Base-by-base conservation (phyloP, 1,139 yeast species). In the Protomyces arabidopsidicola region DNA sequence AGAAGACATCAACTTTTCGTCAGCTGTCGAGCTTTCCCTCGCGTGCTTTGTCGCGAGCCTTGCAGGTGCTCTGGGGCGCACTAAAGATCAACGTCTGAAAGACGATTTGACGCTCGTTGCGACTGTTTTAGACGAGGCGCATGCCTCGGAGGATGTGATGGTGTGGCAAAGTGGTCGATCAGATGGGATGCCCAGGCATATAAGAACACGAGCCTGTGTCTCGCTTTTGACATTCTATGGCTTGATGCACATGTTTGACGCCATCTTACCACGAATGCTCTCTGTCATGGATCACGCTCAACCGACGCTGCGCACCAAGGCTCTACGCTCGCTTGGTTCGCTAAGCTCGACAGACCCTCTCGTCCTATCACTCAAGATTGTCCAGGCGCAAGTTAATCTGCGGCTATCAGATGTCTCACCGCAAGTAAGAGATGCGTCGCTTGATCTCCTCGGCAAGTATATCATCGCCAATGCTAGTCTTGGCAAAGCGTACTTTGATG, bases 341-440 rank as follows among this genome's bases (percentile, higher is more conserved):
- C 69, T 84, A 35, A 78, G 86, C 6, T 78, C 79, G n/a, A 77
- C 77, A 38, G 86, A 86, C 62, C 79, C 84, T 0, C 69, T 75
- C 0, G 73, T 88, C 39, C 73, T 88, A 52, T 72, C 78, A 1
- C 75, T 81, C 1, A 79, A 83, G 0, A 75, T 76, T 27, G 80
- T 88, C 3, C 84, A 81, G 67, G 76, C 75, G 8, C 78, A 87
- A 0, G 76, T 89, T 3, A 77, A 84, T 0, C 76, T 74, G 9
- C 75, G 85, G 59, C 74, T 89, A 45, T 74, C 72, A 4, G 93
- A 88, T 68, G 71, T 78, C 0, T 87, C 91, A 0, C 83, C 95
- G 0, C 80, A 85, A 63, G 93, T 89, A 0, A 79, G 90, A 66
- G 91, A 87, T 71, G 88, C 95, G 0, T 85, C 85, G 1, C 75